phyloP scores from a whole-genome alignment of 2,329 filamentous ascomycete genomes.

The Pezicula carpinea region DNA sequence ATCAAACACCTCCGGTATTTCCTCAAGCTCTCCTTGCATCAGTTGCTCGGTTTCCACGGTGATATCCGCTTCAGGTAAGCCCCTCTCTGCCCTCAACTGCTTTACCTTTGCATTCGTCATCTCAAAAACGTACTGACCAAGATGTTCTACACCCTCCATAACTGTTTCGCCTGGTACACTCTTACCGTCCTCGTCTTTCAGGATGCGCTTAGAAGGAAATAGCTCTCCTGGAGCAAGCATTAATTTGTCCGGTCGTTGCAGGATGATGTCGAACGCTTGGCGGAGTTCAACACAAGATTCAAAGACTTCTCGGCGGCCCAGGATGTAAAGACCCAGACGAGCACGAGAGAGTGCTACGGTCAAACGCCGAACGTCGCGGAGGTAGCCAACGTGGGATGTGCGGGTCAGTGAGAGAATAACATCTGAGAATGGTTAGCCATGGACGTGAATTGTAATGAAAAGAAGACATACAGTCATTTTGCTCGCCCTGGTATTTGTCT shows the following conservation, averaged over 20 bases:
- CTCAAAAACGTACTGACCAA: slow-evolving; percentile 93
- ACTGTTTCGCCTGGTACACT: slow-evolving; percentile 53
- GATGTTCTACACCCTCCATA: slow-evolving; percentile 90
- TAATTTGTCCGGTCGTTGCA: slow-evolving; percentile 76
- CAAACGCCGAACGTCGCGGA: slow-evolving; percentile 87
- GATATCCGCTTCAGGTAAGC: slow-evolving; percentile 16
- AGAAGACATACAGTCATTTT: slow-evolving; percentile 83
- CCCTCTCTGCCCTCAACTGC: slow-evolving; percentile 25
- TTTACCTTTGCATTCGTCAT: slow-evolving; percentile 64
- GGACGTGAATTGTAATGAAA: background rate
- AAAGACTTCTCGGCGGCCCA: slow-evolving; percentile 84
- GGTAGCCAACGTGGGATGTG: slow-evolving; percentile 83
- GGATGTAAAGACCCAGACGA: slow-evolving; percentile 83
- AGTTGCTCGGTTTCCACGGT: background rate
- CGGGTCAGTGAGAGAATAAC: slow-evolving; percentile 90
- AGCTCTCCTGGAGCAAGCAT: slow-evolving; percentile 80
- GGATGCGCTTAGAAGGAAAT: slow-evolving; percentile 62
- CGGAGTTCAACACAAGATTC: slow-evolving; percentile 84
- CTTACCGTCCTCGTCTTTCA: slow-evolving; percentile 39
- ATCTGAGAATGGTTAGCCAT: slow-evolving; percentile 45
- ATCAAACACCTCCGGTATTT: too few species aligned
- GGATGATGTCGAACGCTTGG: slow-evolving; percentile 76
- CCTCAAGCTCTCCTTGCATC: too few species aligned
- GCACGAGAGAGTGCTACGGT: slow-evolving; percentile 94
- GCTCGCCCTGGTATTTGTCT: slow-evolving; percentile 98